Evolutionary conservation across 2,329 filamentous ascomycete genomes (phyloP), one percentile per base, ranked within the genome.

Genomic region (Trichophyton schoenleinii): DNA sequence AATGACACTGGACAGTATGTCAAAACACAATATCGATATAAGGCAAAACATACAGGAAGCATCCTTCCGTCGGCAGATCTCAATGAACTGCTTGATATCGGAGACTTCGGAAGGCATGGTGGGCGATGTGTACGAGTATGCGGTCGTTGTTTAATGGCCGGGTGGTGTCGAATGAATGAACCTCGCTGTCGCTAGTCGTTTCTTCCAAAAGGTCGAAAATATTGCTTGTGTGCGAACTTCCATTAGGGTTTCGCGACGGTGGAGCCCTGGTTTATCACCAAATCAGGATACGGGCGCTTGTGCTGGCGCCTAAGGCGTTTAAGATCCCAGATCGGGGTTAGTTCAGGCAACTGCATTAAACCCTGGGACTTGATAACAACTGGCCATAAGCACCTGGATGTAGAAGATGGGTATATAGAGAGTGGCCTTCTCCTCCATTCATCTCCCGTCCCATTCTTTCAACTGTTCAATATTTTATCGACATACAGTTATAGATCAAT

Each of bases 71-170:
- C 92, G 88, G 87, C 89, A 96, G 86, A 99, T 96, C 88, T 97
- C 94, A 80, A 99, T 95, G 89, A 99, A 99, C 85, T 96, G 78
- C 78, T 99, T 97, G 86, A 97, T 97, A 79, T 97, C 94, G 77
- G 86, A 89, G 79, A 96, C 88, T 89, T 97, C 91, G 76, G 86
- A 84, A 87, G 94, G 92, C 94, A 99, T 99, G 80, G 82, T 95
- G 89, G 57, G 49, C 63, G 59, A 61, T 60, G 49, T 57, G 25
- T 53, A 62, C 28, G 28, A 15, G 42, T 44, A 25, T 36, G n/a
- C 38, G 31, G 34, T 46, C 57, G 20, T 31, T 9, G 28, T 49
- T 34, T 49, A 25, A 36, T 58, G 49, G 57, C 55, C 41, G 46
- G 31, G 18, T 58, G 20, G 44, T 55, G 18, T 46, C 15, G n/a